A percentile compares a stretch with the other conserved stretches of the same genome.
These are phyloP conservation scores for Coffea humblotiana DNA, from an alignment of 305 asterid species.

Conservation along the genomic window DNA sequence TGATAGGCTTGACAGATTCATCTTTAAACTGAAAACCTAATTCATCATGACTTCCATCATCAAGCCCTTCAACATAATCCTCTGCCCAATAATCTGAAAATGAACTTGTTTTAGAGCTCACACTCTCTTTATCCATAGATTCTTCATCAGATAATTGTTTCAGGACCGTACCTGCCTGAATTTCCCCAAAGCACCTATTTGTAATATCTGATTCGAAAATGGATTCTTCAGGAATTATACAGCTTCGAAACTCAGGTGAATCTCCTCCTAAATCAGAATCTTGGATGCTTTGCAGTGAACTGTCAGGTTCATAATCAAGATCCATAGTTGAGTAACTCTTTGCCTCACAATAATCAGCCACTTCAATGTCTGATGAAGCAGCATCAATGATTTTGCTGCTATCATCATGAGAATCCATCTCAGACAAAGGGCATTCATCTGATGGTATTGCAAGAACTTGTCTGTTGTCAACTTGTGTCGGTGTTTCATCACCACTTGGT, in stretches of 20 bases:
- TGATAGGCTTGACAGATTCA: not conserved
- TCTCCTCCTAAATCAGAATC: conserved; percentile 27
- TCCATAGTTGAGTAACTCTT: conserved; percentile 29
- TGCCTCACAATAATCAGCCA: conserved; percentile 32
- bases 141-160: conserved; percentile 42
- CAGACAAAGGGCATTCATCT: conserved; percentile 5
- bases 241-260: conserved; percentile 3
- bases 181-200: conserved; percentile 30
- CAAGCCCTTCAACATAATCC: conserved; percentile 24
- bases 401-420: conserved; percentile 10
- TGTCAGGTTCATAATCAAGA: conserved; percentile 38
- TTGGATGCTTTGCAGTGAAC: conserved; percentile 4
- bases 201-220: conserved; percentile 11
- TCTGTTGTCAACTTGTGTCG: not conserved
- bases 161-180: conserved; percentile 27
- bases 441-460: conserved; percentile 5
- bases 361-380: conserved; percentile 12
- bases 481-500: conserved; percentile 6
- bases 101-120: conserved; percentile 33
- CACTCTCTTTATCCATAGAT: conserved; percentile 14
- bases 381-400: conserved; percentile 16
- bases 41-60: not conserved
- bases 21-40: conserved; percentile 6
- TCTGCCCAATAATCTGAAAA: conserved; percentile 10
- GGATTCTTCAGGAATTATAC: conserved; percentile 11